Percentiles rank a stretch among this genome's conserved stretches.
Evolutionary conservation across 441 rosid genomes (phyloP).

Genomic region (Monsonia emarginata): DNA sequence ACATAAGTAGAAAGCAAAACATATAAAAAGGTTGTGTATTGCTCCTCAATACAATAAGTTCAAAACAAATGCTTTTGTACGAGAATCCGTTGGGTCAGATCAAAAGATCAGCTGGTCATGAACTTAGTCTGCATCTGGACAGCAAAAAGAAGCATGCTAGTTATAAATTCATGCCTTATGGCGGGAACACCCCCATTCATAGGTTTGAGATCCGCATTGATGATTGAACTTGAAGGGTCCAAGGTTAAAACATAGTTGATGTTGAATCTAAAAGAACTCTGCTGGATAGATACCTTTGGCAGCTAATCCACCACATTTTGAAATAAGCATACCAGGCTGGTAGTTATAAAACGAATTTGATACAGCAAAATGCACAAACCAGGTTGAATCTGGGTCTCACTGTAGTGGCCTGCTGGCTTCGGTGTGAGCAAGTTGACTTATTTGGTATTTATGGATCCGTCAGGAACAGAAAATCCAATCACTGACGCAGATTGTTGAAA

Average conservation of each 20-base stretch:
- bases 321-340: neutral
- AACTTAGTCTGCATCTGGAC: neutral
- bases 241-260: too few relatives aligned
- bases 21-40: neutral
- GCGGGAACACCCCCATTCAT: too few relatives aligned
- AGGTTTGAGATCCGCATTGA: too few relatives aligned
- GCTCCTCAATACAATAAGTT: neutral
- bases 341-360: neutral
- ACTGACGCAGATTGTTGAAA: too few relatives aligned
- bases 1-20: slow-evolving; percentile 6
- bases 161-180: neutral
- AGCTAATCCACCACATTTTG: neutral
- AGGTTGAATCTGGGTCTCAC: too few relatives aligned
- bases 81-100: neutral
- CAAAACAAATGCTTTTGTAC: neutral
- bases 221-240: too few relatives aligned
- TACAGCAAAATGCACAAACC: neutral
- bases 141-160: neutral
- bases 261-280: too few relatives aligned
- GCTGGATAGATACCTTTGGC: too few relatives aligned
- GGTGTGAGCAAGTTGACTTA: neutral
- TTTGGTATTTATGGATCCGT: neutral
- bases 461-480: neutral
- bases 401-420: too few relatives aligned
- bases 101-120: slow-evolving; percentile 1